phyloP scores from a whole-genome alignment of 1,139 yeast species.

The Komagataea norvegica region DNA sequence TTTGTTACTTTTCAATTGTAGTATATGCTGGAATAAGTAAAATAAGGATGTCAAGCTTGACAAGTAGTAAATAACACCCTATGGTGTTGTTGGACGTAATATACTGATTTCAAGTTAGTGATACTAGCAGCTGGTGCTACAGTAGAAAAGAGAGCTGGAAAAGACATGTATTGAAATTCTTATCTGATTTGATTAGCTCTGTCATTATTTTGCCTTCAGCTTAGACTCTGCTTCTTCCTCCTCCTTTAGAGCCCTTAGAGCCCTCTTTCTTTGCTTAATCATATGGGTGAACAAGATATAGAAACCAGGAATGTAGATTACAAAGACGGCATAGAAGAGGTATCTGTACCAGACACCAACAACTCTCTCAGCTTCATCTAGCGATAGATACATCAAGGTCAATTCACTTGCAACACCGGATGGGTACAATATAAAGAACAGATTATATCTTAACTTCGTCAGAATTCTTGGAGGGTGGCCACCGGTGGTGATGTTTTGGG shows the following conservation, averaged over 20 bases:
- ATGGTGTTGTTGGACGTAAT: too few species aligned
- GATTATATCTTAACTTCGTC: slow-evolving; percentile 73
- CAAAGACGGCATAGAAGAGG: slow-evolving; percentile 51
- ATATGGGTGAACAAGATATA: slow-evolving; percentile 82
- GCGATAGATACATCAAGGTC: slow-evolving; percentile 60
- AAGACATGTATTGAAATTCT: neutral
- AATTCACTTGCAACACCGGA: slow-evolving; percentile 87
- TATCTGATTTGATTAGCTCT: too few species aligned
- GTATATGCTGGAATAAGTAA: too few species aligned
- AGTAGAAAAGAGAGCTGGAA: too few species aligned
- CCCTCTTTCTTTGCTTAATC: slow-evolving; percentile 80
- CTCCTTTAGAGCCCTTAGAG: slow-evolving; percentile 34
- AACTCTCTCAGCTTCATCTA: slow-evolving; percentile 52
- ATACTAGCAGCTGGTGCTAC: too few species aligned
- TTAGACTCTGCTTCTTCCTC: neutral
- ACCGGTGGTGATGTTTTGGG: slow-evolving; percentile 52
- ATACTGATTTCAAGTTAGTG: too few species aligned
- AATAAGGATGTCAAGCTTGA: too few species aligned
- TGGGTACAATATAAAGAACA: slow-evolving; percentile 82
- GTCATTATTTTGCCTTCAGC: neutral
- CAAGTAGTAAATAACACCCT: too few species aligned
- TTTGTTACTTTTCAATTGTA: too few species aligned
- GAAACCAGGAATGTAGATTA: slow-evolving; percentile 80
- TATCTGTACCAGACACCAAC: slow-evolving; percentile 52
- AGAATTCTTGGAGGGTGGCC: slow-evolving; percentile 59